Evolutionary conservation across 805 yeast genomes (phyloP).

Genomic region (Candida ficus): DNA sequence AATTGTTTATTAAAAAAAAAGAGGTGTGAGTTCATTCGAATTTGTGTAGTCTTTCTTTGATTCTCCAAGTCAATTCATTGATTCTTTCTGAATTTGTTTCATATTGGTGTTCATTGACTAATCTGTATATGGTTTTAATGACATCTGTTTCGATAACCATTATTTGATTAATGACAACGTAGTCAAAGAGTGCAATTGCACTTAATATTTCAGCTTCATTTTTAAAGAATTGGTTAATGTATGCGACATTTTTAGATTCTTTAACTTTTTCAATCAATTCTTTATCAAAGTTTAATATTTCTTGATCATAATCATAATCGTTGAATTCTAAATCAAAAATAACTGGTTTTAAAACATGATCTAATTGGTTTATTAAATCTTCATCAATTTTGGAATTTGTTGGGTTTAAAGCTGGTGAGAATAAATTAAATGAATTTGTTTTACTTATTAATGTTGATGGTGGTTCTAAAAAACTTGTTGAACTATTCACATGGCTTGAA

Average conservation of each 20-base stretch:
- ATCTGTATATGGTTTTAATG: conserved; percentile 7
- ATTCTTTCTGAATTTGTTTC: conserved; percentile 2
- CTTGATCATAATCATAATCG: conserved; percentile 13
- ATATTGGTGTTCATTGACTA: conserved; percentile 9
- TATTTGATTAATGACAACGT: conserved; percentile 2
- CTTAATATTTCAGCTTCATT: conserved; percentile 33
- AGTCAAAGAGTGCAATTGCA: conserved; percentile 27
- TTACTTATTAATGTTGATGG: conserved; percentile 8
- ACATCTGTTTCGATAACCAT: conserved; percentile 3
- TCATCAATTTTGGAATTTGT: conserved; percentile 6
- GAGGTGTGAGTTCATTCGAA: conserved; percentile 1
- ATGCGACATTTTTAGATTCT: conserved; percentile 21
- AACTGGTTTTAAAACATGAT: conserved; percentile 10
- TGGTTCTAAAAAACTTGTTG: conserved; percentile 4
- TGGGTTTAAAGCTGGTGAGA: conserved; percentile 12
- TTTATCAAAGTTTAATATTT: conserved; percentile 11
- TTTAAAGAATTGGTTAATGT: conserved; percentile 17
- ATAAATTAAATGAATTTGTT: conserved; percentile 9
- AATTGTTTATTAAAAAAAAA: no score
- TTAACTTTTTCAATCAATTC: conserved; percentile 17
- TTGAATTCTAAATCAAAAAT: conserved; percentile 18
- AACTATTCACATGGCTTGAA: conserved; percentile 26
- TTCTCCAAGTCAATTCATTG: conserved; percentile 7
- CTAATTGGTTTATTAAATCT: conserved; percentile 1
- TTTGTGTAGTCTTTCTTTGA: conserved; percentile 9